These are phyloP conservation scores for Asparagopsis taxiformis DNA, from an alignment of 31 red algal genomes.

Conservation along the genomic window DNA sequence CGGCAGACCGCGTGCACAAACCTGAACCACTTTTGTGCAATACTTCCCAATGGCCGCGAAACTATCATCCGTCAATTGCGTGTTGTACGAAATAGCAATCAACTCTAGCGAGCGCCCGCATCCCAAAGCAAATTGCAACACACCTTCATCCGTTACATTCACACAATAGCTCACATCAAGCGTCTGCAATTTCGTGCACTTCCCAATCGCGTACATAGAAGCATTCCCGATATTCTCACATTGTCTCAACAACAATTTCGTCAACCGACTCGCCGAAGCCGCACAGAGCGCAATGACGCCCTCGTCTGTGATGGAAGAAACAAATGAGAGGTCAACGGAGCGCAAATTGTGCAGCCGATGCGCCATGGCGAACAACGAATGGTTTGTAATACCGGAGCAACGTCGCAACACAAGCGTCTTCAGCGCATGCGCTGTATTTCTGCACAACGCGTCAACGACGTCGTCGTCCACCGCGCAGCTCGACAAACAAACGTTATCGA, in stretches of 20 bases:
- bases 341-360: conserved; percentile 8
- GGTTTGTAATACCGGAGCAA: conserved; percentile 22
- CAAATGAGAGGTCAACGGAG: conserved; percentile 47
- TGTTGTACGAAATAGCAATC: conserved; percentile 33
- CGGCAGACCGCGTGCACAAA: conserved; percentile 42
- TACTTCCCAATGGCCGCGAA: conserved; percentile 22
- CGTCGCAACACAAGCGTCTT: conserved; percentile 26
- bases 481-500: conserved; percentile 43
- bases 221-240: conserved; percentile 21
- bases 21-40: conserved; percentile 34
- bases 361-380: conserved; percentile 19
- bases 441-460: conserved; percentile 18
- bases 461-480: conserved; percentile 21
- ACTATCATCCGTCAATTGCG: conserved; percentile 19
- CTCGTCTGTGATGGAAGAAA: conserved; percentile 23
- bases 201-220: conserved; percentile 15
- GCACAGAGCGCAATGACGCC: conserved; percentile 29
- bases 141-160: not conserved
- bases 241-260: conserved; percentile 24
- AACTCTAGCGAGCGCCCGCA: conserved; percentile 24
- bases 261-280: conserved; percentile 17
- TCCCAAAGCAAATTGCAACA: not conserved
- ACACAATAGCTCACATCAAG: conserved; percentile 10
- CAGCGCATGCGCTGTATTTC: conserved; percentile 12
- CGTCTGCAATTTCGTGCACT: conserved; percentile 31